Evolutionary conservation across 768 basidiomycete genomes (phyloP).

Genomic region (Nidularia pulvinata): DNA sequence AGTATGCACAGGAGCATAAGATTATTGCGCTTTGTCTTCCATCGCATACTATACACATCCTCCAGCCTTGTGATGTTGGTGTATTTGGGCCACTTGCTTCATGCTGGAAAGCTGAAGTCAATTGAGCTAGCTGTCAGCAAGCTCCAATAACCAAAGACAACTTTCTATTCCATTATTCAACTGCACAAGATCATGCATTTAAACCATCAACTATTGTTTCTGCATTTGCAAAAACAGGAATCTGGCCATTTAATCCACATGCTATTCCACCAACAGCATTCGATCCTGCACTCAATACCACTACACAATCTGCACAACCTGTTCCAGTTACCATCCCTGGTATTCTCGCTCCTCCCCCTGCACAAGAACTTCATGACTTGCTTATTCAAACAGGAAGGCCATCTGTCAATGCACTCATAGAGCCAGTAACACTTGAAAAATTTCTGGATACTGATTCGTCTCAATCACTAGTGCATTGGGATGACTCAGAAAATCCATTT

Average conservation of each 20-base stretch:
- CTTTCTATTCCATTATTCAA: slow-evolving; percentile 10
- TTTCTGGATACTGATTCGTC: no score
- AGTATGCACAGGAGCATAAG: slow-evolving; percentile 11
- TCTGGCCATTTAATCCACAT: slow-evolving; percentile 13
- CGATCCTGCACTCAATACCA: slow-evolving; percentile 9
- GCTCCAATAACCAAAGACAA: slow-evolving; percentile 14
- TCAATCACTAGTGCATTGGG: no score
- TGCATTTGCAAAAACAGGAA: slow-evolving; percentile 16
- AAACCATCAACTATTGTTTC: slow-evolving; percentile 13
- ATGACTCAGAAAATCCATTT: no score
- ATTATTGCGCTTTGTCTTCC: slow-evolving; percentile 25
- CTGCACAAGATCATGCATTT: slow-evolving; percentile 9
- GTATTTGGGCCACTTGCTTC: slow-evolving; percentile 24
- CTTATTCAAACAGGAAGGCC: not conserved
- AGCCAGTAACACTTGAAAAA: no score
- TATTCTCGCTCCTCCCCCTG: not conserved
- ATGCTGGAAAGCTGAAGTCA: slow-evolving; percentile 16
- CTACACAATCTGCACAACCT: slow-evolving; percentile 6
- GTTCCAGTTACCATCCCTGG: slow-evolving; percentile 6
- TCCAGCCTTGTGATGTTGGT: slow-evolving; percentile 25
- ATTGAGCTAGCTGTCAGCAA: not conserved
- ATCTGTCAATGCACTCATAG: not conserved
- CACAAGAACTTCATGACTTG: not conserved
- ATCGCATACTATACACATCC: slow-evolving; percentile 22
- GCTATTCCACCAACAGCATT: slow-evolving; percentile 9